These are phyloP conservation scores for Cantharellus anzutake DNA, from an alignment of 768 basidiomycete genomes.

Conservation along the genomic window DNA sequence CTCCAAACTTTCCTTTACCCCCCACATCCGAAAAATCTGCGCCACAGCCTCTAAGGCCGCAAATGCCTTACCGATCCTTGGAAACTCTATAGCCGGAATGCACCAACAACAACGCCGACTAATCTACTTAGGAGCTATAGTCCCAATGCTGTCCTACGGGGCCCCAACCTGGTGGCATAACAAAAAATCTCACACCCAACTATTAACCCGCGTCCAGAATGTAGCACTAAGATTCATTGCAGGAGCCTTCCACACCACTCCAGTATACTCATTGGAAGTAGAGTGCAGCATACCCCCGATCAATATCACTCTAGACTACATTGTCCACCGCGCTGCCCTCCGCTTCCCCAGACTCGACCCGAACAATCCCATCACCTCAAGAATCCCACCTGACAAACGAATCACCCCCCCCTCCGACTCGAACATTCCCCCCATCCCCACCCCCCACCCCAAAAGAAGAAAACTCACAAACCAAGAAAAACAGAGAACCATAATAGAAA, in stretches of 20 bases:
- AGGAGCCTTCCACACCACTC: slow-evolving; percentile 19
- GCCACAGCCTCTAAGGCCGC: slow-evolving; percentile 15
- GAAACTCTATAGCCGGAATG: slow-evolving; percentile 18
- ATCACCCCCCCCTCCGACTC: not conserved
- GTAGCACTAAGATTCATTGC: slow-evolving; percentile 17
- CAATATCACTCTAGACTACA: slow-evolving; percentile 1
- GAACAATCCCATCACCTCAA: slow-evolving; percentile 1
- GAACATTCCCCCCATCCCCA: not conserved
- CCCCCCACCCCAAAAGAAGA: not conserved
- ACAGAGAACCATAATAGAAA: not conserved
- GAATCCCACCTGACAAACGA: not conserved
- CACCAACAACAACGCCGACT: slow-evolving; percentile 15
- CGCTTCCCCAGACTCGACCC: slow-evolving; percentile 5
- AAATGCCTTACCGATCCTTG: slow-evolving; percentile 16
- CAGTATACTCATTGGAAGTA: slow-evolving; percentile 17
- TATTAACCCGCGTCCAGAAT: slow-evolving; percentile 16
- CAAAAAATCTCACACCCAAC: slow-evolving; percentile 3
- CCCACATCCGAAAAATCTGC: slow-evolving; percentile 15
- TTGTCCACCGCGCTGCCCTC: slow-evolving; percentile 1
- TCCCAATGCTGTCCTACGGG: slow-evolving; percentile 20
- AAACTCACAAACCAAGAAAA: not conserved
- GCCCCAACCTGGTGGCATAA: slow-evolving; percentile 18
- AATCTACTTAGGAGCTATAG: slow-evolving; percentile 17
- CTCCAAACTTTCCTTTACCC: slow-evolving; percentile 17
- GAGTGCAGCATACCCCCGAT: slow-evolving; percentile 20